Base-by-base conservation (phyloP, 1,284 basidiomycete genomes). In the Malassezia cuniculi region DNA sequence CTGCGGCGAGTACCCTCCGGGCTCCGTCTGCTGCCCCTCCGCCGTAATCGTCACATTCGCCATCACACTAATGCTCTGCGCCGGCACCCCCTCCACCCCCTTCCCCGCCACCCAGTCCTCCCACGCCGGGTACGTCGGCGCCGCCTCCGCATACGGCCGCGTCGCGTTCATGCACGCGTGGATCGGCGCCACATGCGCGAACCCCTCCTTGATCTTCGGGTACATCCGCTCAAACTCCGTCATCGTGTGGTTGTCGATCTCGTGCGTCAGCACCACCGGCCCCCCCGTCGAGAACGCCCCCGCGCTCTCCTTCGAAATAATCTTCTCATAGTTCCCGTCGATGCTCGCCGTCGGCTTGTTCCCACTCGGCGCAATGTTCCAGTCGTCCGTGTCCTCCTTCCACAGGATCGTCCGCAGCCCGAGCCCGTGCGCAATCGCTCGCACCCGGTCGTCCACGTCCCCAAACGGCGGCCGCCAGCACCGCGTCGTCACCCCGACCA, bases 371-470 rank as follows among this genome's bases (percentile, higher is more conserved):
- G 54, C 51, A 19, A 68, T 65, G 39, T 62, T 46, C 71, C 71
- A 72, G 56, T 73, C 72, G 28, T 71, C 37, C 8, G 55, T 59
- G 49, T 54, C 52, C 28, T 69, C 65, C n/a, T 56, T 54, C 72
- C 72, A 74, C 29, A 73, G 51, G 46, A 71, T 62, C 27, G 69
- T 71, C 15, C 60, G 68, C 49, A 74, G 48, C 46, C 71, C 72
- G 27, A 75, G 64, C 5, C 48, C 56, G 3, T 55, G 36, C 16
- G 73, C 73, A 44, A 75, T 73, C 29, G 65, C 52, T 20, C 73
- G 68, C 12, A 50, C 66, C 28, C 73, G 69, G 58, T 74, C 71
- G 54, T 74, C 73, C 28, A 72, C 65, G 41, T 70, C 71, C 64
- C 71, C 71, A 54, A 62, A 73, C 7, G 72, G 48, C 27, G 41